Evolutionary conservation across 2,329 filamentous ascomycete genomes (phyloP), one percentile per base, ranked within the genome.

Genomic region (Xylaria multiplex): DNA sequence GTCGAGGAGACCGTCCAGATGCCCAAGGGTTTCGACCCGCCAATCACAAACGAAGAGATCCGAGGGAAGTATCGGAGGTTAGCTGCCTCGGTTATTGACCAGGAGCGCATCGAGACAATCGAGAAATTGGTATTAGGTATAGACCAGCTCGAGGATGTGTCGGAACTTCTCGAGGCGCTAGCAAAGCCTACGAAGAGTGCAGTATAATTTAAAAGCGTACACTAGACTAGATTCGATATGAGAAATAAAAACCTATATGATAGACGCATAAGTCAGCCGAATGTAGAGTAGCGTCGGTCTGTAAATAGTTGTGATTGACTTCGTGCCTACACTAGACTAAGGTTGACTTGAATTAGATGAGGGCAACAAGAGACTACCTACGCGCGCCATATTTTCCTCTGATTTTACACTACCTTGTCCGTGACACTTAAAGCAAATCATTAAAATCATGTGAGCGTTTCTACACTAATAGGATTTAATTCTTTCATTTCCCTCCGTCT

Each of bases 1-100:
- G 40, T 67, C 16, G 62, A 67, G 48, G 65, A 68, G 37, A 65
- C 58, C 6, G 62, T 75, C 2, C 60, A 70, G 8, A 70, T 66
- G 24, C 73, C 79, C 0, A 76, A 70, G 59, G 78, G 79, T 6
- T 70, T 78, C 7, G 59, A 75, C 32, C 77, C 77, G 1, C 70
- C 73, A 2, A 62, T 81, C 16, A 71, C 72, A 2, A 80, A 81
- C 64, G 73, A 77, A 11, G 78, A 80, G 54, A 77, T 81, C 22
- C 62, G 78, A 8, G 63, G 70, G 6, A 81, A 81, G 64, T 81
- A 75, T 46, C 59, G 59, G 13, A 55, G 42, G n/a, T 16, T 71
- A 5, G 62, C 61, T 16, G 42, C 48, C 13, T 65, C 65, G 11
- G 65, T 59, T 0, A 64, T 67, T 48, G 65, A 65, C 16, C 16